phyloP scores from a whole-genome alignment of 768 basidiomycete genomes.

The Tulasnella sp. region DNA sequence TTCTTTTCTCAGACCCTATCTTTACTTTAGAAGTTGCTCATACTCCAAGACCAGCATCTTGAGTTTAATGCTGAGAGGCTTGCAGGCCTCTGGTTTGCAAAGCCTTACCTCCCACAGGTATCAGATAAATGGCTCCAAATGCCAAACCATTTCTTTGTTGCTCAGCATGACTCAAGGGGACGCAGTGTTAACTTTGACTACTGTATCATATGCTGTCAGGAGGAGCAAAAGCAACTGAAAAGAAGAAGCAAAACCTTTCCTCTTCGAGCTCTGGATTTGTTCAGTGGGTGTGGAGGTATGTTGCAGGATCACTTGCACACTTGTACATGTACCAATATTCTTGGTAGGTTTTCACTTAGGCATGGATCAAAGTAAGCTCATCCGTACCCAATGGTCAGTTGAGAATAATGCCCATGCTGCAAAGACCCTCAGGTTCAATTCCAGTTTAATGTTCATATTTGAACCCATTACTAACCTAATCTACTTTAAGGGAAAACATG shows the following conservation, averaged over 20 bases:
- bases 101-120: no score
- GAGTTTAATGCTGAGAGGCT: no score
- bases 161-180: no score
- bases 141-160: no score
- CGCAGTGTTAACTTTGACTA: not conserved
- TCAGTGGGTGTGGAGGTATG: conserved; percentile 14
- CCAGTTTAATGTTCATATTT: not conserved
- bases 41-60: no score
- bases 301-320: not conserved
- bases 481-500: conserved; percentile 37
- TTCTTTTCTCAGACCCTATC: not conserved
- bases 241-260: not conserved
- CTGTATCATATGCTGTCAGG: not conserved
- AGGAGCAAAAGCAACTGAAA: no score
- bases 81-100: no score
- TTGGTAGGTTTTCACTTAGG: conserved; percentile 1
- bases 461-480: conserved; percentile 5
- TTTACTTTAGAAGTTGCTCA: no score
- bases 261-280: conserved; percentile 13
- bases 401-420: conserved; percentile 72
- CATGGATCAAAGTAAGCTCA: not conserved
- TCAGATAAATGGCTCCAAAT: no score
- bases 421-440: conserved; percentile 43
- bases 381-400: conserved; percentile 24
- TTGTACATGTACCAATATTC: not conserved